Conservation (phyloP, 192 early-diverging fungal species). For the Entrophospora sp. region DNA sequence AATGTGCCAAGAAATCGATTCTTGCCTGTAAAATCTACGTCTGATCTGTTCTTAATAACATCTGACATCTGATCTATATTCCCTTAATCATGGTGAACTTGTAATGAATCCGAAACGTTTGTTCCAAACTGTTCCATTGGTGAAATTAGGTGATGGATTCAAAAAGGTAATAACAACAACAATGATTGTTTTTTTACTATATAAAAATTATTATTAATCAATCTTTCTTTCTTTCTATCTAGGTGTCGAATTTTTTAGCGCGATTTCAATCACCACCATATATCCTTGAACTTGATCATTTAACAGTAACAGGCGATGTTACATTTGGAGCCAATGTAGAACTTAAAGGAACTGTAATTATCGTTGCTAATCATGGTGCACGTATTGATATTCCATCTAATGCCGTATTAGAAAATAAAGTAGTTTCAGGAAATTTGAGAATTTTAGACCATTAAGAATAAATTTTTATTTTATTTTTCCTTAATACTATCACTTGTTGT, state of each 20-base stretch:
- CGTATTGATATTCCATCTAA: conserved; percentile 95
- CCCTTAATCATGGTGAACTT: conserved; percentile 87
- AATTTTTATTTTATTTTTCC: too few relatives aligned
- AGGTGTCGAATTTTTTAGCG: conserved; percentile 72
- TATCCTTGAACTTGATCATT: conserved; percentile 94
- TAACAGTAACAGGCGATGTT: conserved; percentile 98
- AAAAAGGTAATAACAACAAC: conserved; percentile 97
- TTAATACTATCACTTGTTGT: too few relatives aligned
- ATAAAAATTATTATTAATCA: not conserved
- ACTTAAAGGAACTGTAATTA: conserved; percentile 92
- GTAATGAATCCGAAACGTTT: conserved; percentile 86
- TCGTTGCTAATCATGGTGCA: conserved; percentile 97
- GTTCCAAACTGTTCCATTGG: conserved; percentile 86
- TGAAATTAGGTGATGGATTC: conserved; percentile 97
- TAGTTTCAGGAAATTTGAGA: conserved; percentile 92
- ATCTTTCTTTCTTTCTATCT: not conserved
- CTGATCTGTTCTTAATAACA: conserved; percentile 94
- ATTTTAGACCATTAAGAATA: conserved; percentile 68
- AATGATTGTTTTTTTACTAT: not conserved
- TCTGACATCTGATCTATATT: conserved; percentile 94
- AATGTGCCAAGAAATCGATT: conserved; percentile 98
- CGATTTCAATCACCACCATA: conserved; percentile 92
- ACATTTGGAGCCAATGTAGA: conserved; percentile 91
- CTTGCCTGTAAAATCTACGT: conserved; percentile 97
- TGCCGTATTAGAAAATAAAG: conserved; percentile 94